Percentiles rank a stretch among this genome's conserved stretches.
Evolutionary conservation across 164 flowering plant genomes (phyloP).

Genomic region (Piper longum): DNA sequence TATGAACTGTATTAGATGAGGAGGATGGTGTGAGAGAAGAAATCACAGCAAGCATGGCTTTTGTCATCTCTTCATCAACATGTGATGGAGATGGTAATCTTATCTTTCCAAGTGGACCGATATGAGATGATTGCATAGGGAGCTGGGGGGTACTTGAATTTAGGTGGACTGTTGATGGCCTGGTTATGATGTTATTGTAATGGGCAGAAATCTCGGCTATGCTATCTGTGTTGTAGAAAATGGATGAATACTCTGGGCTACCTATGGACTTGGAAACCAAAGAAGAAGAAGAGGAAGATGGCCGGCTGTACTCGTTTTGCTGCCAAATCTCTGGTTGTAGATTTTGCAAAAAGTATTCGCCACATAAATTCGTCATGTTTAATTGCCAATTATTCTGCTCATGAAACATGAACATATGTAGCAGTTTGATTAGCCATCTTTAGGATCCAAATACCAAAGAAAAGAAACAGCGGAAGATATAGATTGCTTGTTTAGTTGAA

Average conservation of each 20-base stretch:
- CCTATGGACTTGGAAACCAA: constrained; percentile 41
- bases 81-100: constrained; percentile 17
- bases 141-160: constrained; percentile 6
- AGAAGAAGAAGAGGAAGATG: constrained; percentile 59
- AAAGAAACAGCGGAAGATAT: neutral
- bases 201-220: neutral
- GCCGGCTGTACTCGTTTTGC: constrained; percentile 15
- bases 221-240: constrained; percentile 15
- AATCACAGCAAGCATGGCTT: constrained; percentile 51
- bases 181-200: neutral
- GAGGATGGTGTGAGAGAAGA: constrained; percentile 38
- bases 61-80: constrained; percentile 39
- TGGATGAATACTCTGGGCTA: constrained; percentile 39
- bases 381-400: constrained; percentile 33
- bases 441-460: no score
- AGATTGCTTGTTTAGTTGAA: neutral
- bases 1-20: neutral
- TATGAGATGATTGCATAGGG: constrained; percentile 12
- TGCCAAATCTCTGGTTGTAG: constrained; percentile 8
- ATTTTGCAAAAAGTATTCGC: constrained; percentile 13
- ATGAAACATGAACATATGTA: neutral
- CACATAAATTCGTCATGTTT: constrained; percentile 26
- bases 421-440: no score
- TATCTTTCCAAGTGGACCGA: constrained; percentile 1
- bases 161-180: constrained; percentile 8